Base-by-base conservation (phyloP, 768 basidiomycete species). In the Lentinula boryana region DNA sequence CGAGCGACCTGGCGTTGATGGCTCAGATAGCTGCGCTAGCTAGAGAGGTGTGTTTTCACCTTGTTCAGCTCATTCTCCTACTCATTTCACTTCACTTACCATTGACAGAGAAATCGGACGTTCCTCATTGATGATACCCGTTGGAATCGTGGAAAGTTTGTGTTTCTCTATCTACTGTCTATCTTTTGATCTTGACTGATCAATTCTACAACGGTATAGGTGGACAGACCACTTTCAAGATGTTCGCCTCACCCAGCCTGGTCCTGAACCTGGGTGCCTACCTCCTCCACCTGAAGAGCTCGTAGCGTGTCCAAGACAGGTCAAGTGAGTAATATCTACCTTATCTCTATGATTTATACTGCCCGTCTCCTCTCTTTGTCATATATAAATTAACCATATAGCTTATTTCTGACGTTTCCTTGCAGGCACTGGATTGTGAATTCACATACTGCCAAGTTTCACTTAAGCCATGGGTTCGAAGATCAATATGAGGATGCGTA, bases 141-240 rank as follows among this genome's bases (percentile, higher is more conserved):
- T 63, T 90, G 88, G 88, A 84, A 87, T 69, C 81, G 87, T 60
- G 88, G 87, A 74, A 85, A 81, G 85, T 87, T 63, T 58, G 84
- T 72, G 4, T 16, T 40, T 27, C 21, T 21, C 4, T 18, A 18
- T 27, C 8, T 27, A 27, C 27, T 27, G 4, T 27, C 10, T 58
- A 27, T 16, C 44, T 32, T 56, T 32, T 13, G 23, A 13, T 33
- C 8, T 3, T 27, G 51, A 35, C 40, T 36, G 23, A 16, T 33
- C 6, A 36, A 38, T 58, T 40, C 21, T 59, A 48, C 49, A 63
- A 43, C 56, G 35, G 43, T 23, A 38, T 60, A 87, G 87, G 66
- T 90, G 87, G 87, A 74, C 72, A 35, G 86, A 89, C 65, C 79
- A 88, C 66, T 90, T 90, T 66, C 71, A 83, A 64, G 78, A 82